These are phyloP conservation scores for Pelargonium myrrhifolium DNA, from an alignment of 441 rosid species.

Conservation along the genomic window DNA sequence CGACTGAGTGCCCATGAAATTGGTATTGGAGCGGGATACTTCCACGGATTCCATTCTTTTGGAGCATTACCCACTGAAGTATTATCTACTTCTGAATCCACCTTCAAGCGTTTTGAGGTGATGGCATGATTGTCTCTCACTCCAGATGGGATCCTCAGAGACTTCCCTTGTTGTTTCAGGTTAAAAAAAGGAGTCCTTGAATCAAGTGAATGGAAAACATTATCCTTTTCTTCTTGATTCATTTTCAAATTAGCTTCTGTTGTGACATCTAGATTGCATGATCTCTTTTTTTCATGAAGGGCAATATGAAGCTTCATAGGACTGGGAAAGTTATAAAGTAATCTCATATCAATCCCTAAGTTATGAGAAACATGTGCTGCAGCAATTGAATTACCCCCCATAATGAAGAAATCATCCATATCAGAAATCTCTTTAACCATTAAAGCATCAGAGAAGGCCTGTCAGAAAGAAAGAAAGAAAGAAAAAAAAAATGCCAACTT, in stretches of 20 bases:
- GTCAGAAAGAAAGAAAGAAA: constrained; percentile 18
- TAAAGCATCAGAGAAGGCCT: constrained; percentile 75
- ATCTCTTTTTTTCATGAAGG: constrained; percentile 38
- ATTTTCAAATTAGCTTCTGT: constrained; percentile 22
- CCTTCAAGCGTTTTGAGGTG: constrained; percentile 45
- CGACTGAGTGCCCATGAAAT: constrained; percentile 56
- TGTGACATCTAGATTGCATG: constrained; percentile 22
- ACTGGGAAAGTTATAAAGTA: constrained; percentile 63
- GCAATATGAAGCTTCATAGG: constrained; percentile 50
- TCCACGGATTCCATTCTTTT: constrained; percentile 34
- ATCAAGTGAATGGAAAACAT: constrained; percentile 23
- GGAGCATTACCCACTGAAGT: constrained; percentile 16
- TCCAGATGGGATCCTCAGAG: constrained; percentile 19
- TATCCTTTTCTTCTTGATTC: constrained; percentile 24
- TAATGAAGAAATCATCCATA: constrained; percentile 66
- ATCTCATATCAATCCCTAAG: constrained; percentile 72
- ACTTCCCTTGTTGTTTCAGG: constrained; percentile 21
- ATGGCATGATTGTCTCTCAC: constrained; percentile 23
- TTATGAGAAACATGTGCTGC: constrained; percentile 81
- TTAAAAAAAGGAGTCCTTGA: constrained; percentile 21
- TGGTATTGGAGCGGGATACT: constrained; percentile 23
- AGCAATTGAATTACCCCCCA: constrained; percentile 83
- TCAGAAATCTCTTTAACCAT: constrained; percentile 57
- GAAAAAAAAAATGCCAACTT: constrained; percentile 9
- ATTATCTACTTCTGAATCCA: constrained; percentile 24